Base-by-base conservation (phyloP, 1,139 yeast genomes). In the Kodamaea arcana region DNA sequence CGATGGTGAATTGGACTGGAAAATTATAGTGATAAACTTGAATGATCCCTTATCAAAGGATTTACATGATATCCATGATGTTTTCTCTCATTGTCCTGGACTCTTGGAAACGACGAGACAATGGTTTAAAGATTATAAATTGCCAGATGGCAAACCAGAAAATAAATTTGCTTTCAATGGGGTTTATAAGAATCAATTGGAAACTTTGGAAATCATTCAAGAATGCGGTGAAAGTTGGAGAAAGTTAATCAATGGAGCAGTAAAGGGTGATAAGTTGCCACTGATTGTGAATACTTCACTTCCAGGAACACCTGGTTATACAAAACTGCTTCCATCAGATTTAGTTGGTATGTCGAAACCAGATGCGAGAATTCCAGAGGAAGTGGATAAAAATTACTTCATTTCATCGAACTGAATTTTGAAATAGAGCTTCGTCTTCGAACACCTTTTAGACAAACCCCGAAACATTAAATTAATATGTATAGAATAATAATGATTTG, bases 1-100 rank as follows among this genome's bases (percentile, higher is more conserved):
- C 56, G 95, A 86, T 59, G 95, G 95, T 42, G 95, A 86, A 64
- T 80, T 94, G 47, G 96, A 87, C 65, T 87, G 96, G 96, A 87
- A 87, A 62, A 78, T 87, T 36, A 77, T 87, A 51, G 95, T 80
- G 44, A 75, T 87, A 47, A 83, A 82, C 53, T 68, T 74, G 35
- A 70, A 75, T 41, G 96, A 87, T 57, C 88, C 92, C 40, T 66
- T 85, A 48, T 88, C 94, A 34, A 56, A 76, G 31, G 78, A 82
- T 56, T 62, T 86, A 44, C 68, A 78, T 54, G 92, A 83, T 57
- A 74, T 87, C 43, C 81, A 78, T 50, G 95, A 86, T 54, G 86
- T 87, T 40, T 81, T 75, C 52, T 70, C 69, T 49, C 78, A 78
- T 51, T 75, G 84, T 57, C 96, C 96, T 41, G 92, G 94, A 34